Base-by-base conservation (phyloP, 345 rosid species). In the Barbarea vulgaris region DNA sequence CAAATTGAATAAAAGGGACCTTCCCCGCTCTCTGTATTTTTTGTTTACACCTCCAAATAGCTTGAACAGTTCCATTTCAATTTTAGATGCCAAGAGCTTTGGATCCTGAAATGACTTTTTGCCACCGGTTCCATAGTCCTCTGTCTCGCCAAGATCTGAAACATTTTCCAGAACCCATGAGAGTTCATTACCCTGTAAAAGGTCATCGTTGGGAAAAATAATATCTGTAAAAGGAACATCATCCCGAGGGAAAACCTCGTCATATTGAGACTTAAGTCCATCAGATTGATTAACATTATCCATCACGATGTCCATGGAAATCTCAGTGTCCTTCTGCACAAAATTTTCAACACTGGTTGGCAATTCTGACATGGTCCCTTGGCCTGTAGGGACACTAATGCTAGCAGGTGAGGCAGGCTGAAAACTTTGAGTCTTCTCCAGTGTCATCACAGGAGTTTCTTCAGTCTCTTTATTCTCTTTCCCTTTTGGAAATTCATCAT, bases 11-110 rank as follows among this genome's bases (percentile, higher is more conserved):
- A 96, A 76, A 63, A 96, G 91, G 69, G 99, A 96, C 79, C 98
- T 88, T 30, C 91, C 99, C 76, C 81, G 93, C 82, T 96, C 99
- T 80, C 88, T 91, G 70, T 93, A 96, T 83, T 96, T 96, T 77
- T 93, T 96, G 84, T 96, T 96, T 55, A 96, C 98, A 60, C 98
- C 99, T 47, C 91, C 96, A 86, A 87, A 91, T 56, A 90, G 79
- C 65, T 96, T 91, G 78, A 83, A 96, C 27, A 96, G 85, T 74
- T 89, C 98, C 67, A 81, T 85, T 85, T 96, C 99, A 74, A 96
- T 88, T 80, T 77, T 75, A 41, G 74, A 77, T 27, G 98, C 98
- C 85, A 96, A 77, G 69, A 71, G 19, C 67, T 84, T 67, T 9
- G 95, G 91, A 70, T 87, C 83, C 41, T 42, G 82, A 24, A 25